Evolutionary conservation across 2,329 filamentous ascomycete genomes (phyloP).

Genomic region (Calonectria henricotiae): DNA sequence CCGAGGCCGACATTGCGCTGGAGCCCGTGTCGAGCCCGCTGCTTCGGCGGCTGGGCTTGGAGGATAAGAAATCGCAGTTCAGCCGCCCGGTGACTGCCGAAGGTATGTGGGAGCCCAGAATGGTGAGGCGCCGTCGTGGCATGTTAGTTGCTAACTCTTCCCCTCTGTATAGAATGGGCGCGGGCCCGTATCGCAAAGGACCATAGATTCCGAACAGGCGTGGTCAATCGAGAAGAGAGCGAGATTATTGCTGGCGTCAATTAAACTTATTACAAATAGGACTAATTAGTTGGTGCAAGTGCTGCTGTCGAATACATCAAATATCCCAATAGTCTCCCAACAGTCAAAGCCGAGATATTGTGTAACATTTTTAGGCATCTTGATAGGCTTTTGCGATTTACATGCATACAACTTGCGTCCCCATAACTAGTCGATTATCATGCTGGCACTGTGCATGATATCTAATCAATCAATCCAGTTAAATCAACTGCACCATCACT

Average conservation of each 20-base stretch:
- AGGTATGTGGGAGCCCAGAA: background rate
- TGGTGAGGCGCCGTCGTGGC: background rate
- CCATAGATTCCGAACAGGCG: slow-evolving; percentile 29
- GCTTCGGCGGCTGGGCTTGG: slow-evolving; percentile 16
- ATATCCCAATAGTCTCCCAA: background rate
- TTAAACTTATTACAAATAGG: slow-evolving; percentile 21
- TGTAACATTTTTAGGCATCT: background rate
- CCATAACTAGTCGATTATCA: background rate
- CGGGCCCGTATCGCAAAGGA: slow-evolving; percentile 33
- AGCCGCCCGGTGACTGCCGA: slow-evolving; percentile 29
- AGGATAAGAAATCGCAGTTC: slow-evolving; percentile 21
- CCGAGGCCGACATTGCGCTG: slow-evolving; percentile 52
- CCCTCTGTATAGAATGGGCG: slow-evolving; percentile 27
- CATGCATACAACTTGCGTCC: background rate
- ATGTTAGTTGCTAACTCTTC: background rate
- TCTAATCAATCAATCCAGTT: slow-evolving; percentile 10
- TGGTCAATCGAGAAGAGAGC: slow-evolving; percentile 27
- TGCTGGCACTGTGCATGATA: background rate
- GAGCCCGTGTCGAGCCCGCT: slow-evolving; percentile 26
- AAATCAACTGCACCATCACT: background rate
- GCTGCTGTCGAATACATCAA: background rate
- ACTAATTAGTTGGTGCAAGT: background rate
- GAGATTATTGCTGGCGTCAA: slow-evolving; percentile 34
- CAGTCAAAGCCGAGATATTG: background rate
- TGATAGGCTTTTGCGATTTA: background rate